These are phyloP conservation scores for Metschnikowia lachancei DNA, from an alignment of 805 yeast species.

Conservation along the genomic window DNA sequence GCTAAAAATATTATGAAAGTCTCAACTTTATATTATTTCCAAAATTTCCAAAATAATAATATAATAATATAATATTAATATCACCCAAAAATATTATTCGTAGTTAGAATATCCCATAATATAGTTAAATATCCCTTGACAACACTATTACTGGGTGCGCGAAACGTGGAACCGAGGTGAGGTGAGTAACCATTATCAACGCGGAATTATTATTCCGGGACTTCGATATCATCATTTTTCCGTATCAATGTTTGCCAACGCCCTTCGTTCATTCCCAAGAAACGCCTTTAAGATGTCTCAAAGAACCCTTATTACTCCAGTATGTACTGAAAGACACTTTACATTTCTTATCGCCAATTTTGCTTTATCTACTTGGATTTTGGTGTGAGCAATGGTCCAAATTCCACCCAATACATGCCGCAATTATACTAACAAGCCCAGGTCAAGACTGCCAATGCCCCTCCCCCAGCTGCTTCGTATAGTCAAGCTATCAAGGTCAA, in stretches of 20 bases:
- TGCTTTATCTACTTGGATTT: too few species aligned
- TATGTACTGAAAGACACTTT: slow-evolving; percentile 8
- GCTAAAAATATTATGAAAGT: too few species aligned
- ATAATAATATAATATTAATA: too few species aligned
- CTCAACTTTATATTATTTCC: too few species aligned
- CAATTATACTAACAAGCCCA: slow-evolving; percentile 19
- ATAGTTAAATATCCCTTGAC: too few species aligned
- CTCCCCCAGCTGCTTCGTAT: slow-evolving; percentile 95
- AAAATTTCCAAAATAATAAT: too few species aligned
- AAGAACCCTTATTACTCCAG: slow-evolving; percentile 22
- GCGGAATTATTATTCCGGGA: slow-evolving; percentile 6
- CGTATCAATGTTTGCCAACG: slow-evolving; percentile 28
- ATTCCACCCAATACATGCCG: slow-evolving; percentile 2
- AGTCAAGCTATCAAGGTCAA: slow-evolving; percentile 94
- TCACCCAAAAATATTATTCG: too few species aligned
- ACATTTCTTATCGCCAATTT: too few species aligned
- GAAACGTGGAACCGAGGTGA: background rate
- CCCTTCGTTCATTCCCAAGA: slow-evolving; percentile 14
- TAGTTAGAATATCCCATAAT: too few species aligned
- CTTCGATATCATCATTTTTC: slow-evolving; percentile 3
- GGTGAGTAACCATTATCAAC: background rate
- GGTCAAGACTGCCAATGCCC: slow-evolving; percentile 75
- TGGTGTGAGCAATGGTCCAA: background rate
- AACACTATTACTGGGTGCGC: background rate
- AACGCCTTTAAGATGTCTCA: slow-evolving; percentile 19